Conservation (phyloP, 768 basidiomycete genomes). For the Lentinula edodes region DNA sequence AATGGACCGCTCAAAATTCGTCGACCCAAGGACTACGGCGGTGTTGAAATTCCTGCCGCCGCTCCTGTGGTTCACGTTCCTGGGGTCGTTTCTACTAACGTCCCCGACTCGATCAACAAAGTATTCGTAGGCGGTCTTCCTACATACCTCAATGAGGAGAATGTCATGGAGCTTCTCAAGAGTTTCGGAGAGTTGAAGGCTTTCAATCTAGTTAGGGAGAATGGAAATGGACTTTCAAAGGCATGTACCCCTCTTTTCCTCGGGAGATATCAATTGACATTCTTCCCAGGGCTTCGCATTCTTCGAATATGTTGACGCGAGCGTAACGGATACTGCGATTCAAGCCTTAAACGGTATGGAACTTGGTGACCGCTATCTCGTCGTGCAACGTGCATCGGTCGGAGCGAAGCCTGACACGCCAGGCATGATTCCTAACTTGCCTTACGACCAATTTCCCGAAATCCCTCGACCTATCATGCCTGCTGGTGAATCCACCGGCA, state of each 20-base stretch:
- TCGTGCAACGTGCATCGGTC: constrained; percentile 94
- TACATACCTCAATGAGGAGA: constrained; percentile 93
- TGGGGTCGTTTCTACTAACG: constrained; percentile 93
- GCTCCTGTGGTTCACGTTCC: constrained; percentile 77
- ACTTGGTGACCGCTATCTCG: constrained; percentile 89
- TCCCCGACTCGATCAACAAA: constrained; percentile 97
- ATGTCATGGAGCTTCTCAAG: constrained; percentile 96
- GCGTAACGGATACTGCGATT: constrained; percentile 91
- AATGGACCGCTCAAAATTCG: constrained; percentile 96
- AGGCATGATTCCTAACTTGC: constrained; percentile 62
- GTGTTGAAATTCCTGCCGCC: constrained; percentile 47
- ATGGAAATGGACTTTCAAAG: constrained; percentile 83
- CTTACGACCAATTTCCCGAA: constrained; percentile 77
- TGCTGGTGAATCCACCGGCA: constrained; percentile 57
- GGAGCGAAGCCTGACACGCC: constrained; percentile 75
- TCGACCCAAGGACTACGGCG: constrained; percentile 95
- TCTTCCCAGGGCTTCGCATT: constrained; percentile 88
- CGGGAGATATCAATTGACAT: not conserved
- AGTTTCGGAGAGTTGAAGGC: constrained; percentile 96
- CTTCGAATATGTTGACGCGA: constrained; percentile 92
- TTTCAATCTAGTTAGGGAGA: constrained; percentile 97
- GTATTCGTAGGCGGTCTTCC: constrained; percentile 96
- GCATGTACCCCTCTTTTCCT: constrained; percentile 30
- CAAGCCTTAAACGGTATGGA: constrained; percentile 97
- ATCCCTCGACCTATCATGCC: constrained; percentile 88